Conservation (phyloP, 2,329 filamentous ascomycete species). For the Epichloe scottii region DNA sequence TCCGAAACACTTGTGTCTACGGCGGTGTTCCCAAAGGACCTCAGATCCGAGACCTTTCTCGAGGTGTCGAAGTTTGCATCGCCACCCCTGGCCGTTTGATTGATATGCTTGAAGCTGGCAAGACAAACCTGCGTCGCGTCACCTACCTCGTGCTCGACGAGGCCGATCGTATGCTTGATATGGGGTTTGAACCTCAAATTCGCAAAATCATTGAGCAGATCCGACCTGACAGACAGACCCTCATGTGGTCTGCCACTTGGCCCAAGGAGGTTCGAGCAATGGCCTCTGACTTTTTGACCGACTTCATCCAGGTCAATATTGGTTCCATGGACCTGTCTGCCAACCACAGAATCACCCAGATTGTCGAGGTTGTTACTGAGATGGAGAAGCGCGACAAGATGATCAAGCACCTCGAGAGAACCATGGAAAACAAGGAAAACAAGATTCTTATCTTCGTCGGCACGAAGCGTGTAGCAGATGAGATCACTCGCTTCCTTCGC, state of each 20-base stretch:
- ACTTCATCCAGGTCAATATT: slow-evolving; percentile 99
- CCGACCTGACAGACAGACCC: slow-evolving; percentile 93
- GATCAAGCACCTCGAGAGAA: slow-evolving; percentile 94
- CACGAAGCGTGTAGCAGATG: slow-evolving; percentile 90
- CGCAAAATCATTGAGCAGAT: slow-evolving; percentile 98
- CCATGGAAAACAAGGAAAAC: slow-evolving; percentile 93
- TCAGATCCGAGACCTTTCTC: slow-evolving; percentile 87
- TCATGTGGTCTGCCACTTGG: slow-evolving; percentile 99
- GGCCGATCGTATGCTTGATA: slow-evolving; percentile 98
- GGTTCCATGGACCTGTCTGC: slow-evolving; percentile 91
- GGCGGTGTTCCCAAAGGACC: slow-evolving; percentile 96
- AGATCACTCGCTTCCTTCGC: slow-evolving; percentile 93
- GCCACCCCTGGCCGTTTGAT: slow-evolving; percentile 95
- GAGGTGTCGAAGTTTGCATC: slow-evolving; percentile 97
- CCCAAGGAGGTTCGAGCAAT: slow-evolving; percentile 95
- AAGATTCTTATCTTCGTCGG: slow-evolving; percentile 93
- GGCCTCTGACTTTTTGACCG: slow-evolving; percentile 77
- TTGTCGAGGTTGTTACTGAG: slow-evolving; percentile 90
- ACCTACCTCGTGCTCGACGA: slow-evolving; percentile 98
- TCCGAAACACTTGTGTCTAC: slow-evolving; percentile 97
- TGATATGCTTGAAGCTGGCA: slow-evolving; percentile 95
- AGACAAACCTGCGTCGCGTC: slow-evolving; percentile 94
- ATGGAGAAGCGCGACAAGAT: slow-evolving; percentile 97
- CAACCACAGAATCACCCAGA: slow-evolving; percentile 95
- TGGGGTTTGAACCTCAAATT: slow-evolving; percentile 99